phyloP scores from a whole-genome alignment of 2,329 filamentous ascomycete species.

The Blastomyces silverae region DNA sequence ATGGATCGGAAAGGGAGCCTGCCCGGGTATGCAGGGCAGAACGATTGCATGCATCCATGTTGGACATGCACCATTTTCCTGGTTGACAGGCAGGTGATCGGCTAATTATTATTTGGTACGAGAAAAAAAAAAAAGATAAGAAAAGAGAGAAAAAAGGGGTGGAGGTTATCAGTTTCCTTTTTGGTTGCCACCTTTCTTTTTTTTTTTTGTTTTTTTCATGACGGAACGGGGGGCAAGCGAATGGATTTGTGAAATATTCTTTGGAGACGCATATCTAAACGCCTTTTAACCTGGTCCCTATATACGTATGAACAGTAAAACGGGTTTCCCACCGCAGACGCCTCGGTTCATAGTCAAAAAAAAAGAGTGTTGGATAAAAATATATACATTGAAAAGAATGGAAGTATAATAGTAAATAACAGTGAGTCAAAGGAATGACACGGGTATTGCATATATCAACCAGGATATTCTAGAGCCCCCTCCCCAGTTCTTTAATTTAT shows the following conservation, averaged over 20 bases:
- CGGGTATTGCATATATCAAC: neutral
- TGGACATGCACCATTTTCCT: neutral
- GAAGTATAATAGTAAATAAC: neutral
- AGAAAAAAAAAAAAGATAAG: too few species aligned
- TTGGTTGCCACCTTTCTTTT: neutral
- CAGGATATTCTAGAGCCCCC: neutral
- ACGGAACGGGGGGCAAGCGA: neutral
- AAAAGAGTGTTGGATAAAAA: neutral
- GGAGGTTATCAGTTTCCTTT: too few species aligned
- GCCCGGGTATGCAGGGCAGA: too few species aligned
- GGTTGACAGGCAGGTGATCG: neutral
- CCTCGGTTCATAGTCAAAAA: neutral
- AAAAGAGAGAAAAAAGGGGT: too few species aligned
- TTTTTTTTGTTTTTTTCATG: neutral
- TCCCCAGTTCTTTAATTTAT: neutral
- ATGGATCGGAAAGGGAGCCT: too few species aligned
- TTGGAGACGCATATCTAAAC: neutral
- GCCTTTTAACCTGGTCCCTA: neutral
- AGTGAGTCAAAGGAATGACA: neutral
- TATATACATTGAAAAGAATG: neutral
- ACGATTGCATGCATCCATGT: too few species aligned
- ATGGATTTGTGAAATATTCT: neutral
- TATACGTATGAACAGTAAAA: neutral
- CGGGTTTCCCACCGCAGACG: neutral
- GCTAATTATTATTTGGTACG: neutral